Evolutionary conservation across 805 yeast species (phyloP), one percentile per base, ranked within the genome.

Genomic region (Cyberlindnera suaveolens): DNA sequence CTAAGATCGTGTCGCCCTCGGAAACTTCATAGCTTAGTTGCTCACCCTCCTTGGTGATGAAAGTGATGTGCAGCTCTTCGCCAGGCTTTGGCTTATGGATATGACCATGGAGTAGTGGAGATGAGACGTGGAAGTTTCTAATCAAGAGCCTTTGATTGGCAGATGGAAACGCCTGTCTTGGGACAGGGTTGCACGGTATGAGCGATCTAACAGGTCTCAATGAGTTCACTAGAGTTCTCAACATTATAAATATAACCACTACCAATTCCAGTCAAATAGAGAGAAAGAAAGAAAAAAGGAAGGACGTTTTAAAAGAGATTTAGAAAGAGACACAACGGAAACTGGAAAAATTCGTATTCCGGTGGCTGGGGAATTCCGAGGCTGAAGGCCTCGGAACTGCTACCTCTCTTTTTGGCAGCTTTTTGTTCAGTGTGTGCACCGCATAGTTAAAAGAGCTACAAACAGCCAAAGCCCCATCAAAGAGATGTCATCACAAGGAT

Each of bases 11-110:
- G 60, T 93, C 99, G 13, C 98, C 98, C 53, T 84, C 96, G 3
- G 91, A 82, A 2, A 84, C 98, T 58, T 89, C 96, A 54, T 76
- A 77, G 1, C 85, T 78, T 51, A 78, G 70, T 60, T 89, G 96
- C 35, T 75, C 71, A 5, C 98, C 98, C 48, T 91, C 96, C 58
- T 90, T 89, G 31, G 96, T 80, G 43, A 93, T 86, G 64, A 88
- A 93, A 0, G 97, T 90, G 39, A 91, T 74, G 48, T 82, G 81
- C 30, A 85, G 56, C 48, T 91, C 99, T 67, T 93, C 96, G 32
- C 99, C 99, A 3, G 93, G 86, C 36, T 84, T 83, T 32, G 98
- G 98, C 54, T 79, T 84, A 59, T 85, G 88, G 44, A 91, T 64
- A 61, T 91, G 97, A 17, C 96, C 97, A 59, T 91, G 99, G 9